A percentile compares a stretch with the other conserved stretches of the same genome.
phyloP scores from a whole-genome alignment of 306 rosid species.

The Dryas octopetala region DNA sequence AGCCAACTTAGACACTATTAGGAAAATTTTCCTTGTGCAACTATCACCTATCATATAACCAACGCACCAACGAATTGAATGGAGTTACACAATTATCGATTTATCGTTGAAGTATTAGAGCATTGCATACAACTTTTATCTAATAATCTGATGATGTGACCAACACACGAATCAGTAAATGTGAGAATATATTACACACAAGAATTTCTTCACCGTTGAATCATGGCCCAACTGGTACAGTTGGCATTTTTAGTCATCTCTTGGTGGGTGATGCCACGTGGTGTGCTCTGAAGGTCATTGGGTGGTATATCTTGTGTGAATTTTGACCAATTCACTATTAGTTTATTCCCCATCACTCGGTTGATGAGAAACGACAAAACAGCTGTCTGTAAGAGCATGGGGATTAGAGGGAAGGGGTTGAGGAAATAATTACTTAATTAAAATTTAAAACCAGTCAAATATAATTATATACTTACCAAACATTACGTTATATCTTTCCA shows the following conservation, averaged over 20 bases:
- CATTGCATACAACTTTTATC: too few relatives aligned
- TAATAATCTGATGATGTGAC: too few relatives aligned
- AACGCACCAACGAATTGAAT: too few relatives aligned
- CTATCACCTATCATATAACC: too few relatives aligned
- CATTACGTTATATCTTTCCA: background rate
- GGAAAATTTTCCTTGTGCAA: too few relatives aligned
- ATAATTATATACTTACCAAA: background rate
- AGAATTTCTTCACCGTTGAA: background rate
- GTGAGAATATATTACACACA: too few relatives aligned
- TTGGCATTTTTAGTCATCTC: background rate
- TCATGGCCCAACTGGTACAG: background rate
- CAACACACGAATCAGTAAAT: too few relatives aligned
- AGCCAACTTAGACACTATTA: too few relatives aligned
- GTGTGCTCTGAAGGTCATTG: background rate
- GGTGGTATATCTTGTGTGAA: background rate
- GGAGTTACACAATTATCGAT: background rate
- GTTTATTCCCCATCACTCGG: background rate
- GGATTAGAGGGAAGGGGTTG: background rate
- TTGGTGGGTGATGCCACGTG: background rate
- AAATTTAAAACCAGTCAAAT: background rate
- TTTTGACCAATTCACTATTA: background rate
- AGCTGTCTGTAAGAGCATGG: background rate
- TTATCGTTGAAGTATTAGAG: too few relatives aligned
- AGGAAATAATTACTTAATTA: background rate
- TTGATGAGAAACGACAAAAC: background rate